Evolutionary conservation across 129 eudicot genomes (phyloP).

Genomic region (Flaveria trinervia): DNA sequence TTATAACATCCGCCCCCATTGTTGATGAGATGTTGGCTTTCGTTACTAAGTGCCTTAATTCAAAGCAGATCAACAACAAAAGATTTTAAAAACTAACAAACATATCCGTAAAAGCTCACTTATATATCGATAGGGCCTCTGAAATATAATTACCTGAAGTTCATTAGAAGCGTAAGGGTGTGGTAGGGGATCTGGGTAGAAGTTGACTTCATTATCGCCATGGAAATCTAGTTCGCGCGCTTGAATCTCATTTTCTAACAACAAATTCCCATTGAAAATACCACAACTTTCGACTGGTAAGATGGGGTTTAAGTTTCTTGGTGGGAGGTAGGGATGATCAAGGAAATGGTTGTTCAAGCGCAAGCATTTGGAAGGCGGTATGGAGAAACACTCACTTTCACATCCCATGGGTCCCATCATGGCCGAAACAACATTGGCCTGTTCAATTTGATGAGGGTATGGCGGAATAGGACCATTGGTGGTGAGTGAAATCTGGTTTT

Average conservation of each 20-base stretch:
- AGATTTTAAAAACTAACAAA: not conserved
- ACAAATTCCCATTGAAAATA: slow-evolving; percentile 43
- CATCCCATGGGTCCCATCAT: slow-evolving; percentile 45
- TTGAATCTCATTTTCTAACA: slow-evolving; percentile 44
- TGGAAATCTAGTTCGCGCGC: slow-evolving; percentile 60
- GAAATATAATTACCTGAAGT: slow-evolving; percentile 51
- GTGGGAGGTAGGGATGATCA: slow-evolving; percentile 48
- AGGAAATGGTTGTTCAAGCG: slow-evolving; percentile 46
- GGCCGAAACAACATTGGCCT: slow-evolving; percentile 33
- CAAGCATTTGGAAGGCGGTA: slow-evolving; percentile 56
- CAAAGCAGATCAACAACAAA: not conserved
- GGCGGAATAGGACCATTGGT: slow-evolving; percentile 19
- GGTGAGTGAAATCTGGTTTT: slow-evolving; percentile 35
- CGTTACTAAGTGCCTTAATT: slow-evolving; percentile 56
- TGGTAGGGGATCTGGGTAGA: slow-evolving; percentile 45
- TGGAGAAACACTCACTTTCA: slow-evolving; percentile 57
- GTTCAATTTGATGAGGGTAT: slow-evolving; percentile 38
- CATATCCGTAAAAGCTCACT: no score
- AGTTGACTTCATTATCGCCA: slow-evolving; percentile 56
- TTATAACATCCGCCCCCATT: slow-evolving; percentile 45
- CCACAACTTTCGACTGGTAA: slow-evolving; percentile 49
- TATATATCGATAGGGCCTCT: no score
- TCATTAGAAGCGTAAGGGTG: slow-evolving; percentile 49
- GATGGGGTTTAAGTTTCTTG: slow-evolving; percentile 39
- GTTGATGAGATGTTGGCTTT: slow-evolving; percentile 57